Base-by-base conservation (phyloP, 352 stramenopile genomes). In the Globisporangium uncinulatum region DNA sequence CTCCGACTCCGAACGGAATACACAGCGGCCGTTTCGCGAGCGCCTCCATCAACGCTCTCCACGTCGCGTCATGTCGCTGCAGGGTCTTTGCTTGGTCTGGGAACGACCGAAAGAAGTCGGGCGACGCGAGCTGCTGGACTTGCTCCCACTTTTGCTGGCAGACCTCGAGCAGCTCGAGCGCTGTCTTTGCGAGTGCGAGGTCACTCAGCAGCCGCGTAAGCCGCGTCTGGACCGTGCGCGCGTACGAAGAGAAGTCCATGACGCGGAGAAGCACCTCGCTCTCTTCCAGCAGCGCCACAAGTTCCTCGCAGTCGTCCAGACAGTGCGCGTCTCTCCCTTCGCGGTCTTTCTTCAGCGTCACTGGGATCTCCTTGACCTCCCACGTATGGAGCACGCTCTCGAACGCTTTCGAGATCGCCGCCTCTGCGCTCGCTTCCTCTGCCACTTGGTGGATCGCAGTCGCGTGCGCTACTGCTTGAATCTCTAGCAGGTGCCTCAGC, bases 101-200 rank as follows among this genome's bases (percentile, higher is more conserved):
- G 45, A 87, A 88, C 0, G 64, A 62, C 10, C 82, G 73, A 1
- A 75, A 44, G 51, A 89, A 92, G 20, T 92, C 82, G 2, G 64
- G 66, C 4, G 82, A 87, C 6, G 84, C 50, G 8, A 92, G 58
- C 5, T 65, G 70, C 54, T 92, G 79, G 0, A 84, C 76, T 47
- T 85, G 70, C 24, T 89, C 75, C 77, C 82, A 87, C 56, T 88
- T 81, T 13, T 76, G 67, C 17, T 90, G 76, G 42, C 75, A 88
- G 1, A 76, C 54, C 14, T 80, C 61, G 3, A 92, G 63, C 2
- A 88, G 46, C 29, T 85, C 73, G 13, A 87, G 59, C 0, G 73
- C 72, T 19, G 82, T 70, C 31, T 84, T 87, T 0, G 79, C 74
- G 4, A 71, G 56, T 0, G 69, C 24, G 1, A 92, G 52, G 20